phyloP scores from a whole-genome alignment of 768 basidiomycete genomes.

The Boletus coccyginus region DNA sequence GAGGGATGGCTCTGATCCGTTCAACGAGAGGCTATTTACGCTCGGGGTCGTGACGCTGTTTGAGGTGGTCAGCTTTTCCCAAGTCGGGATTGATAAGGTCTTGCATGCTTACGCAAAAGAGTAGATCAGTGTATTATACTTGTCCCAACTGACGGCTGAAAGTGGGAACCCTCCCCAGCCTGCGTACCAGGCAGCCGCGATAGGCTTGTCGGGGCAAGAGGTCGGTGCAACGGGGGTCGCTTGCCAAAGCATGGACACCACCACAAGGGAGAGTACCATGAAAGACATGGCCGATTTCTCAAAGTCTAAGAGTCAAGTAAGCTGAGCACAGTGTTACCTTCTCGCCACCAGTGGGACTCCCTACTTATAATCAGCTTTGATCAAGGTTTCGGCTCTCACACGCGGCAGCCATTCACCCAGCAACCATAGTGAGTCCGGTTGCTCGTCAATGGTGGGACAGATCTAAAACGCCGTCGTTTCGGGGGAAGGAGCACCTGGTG shows the following conservation, averaged over 20 bases:
- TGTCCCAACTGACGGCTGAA: slow-evolving; percentile 57
- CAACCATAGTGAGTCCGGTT: too few species aligned
- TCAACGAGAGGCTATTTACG: slow-evolving; percentile 31
- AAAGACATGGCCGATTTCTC: neutral
- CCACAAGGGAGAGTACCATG: neutral
- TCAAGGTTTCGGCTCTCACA: neutral
- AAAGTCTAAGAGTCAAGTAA: neutral
- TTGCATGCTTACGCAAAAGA: slow-evolving; percentile 55
- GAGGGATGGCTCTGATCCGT: slow-evolving; percentile 43
- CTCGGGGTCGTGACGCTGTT: slow-evolving; percentile 35
- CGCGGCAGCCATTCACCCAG: too few species aligned
- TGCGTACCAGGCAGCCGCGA: slow-evolving; percentile 65
- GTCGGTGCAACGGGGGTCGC: neutral
- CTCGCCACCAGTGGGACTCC: neutral
- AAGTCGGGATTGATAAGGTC: neutral
- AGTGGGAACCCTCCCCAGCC: slow-evolving; percentile 59
- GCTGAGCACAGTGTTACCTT: neutral
- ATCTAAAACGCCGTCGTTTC: neutral
- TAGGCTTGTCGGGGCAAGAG: neutral
- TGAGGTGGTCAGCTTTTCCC: neutral
- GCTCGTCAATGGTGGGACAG: neutral
- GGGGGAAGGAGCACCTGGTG: neutral
- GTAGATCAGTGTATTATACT: slow-evolving; percentile 66
- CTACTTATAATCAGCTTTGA: slow-evolving; percentile 6
- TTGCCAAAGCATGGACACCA: slow-evolving; percentile 1